Evolutionary conservation across 1,139 yeast species (phyloP), one percentile per base, ranked within the genome.

Genomic region (Pichia sp.): DNA sequence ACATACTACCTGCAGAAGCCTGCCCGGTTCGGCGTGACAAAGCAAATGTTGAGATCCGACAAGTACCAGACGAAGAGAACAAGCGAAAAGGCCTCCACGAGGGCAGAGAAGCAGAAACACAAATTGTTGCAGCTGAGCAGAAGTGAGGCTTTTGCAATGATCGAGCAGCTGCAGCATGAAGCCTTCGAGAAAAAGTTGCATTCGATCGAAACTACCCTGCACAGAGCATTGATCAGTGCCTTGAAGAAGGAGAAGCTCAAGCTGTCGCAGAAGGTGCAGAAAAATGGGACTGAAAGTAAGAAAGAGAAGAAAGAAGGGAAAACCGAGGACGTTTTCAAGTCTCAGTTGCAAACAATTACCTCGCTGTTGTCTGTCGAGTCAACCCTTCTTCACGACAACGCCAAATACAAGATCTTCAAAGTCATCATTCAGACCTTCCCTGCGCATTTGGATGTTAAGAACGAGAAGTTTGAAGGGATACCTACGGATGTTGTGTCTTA

Each of bases 11-110:
- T 72, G 46, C 64, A 71, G 49, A 47, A 63, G 30, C 67, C 72
- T 38, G 84, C 90, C 2, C 71, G 90, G 58, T 81, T 78, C 61
- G 74, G 76, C 1, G 75, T 75, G 55, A 84, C 90, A 1, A 75
- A 73, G 54, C 77, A 76, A 73, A 63, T 81, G 76, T 60, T 79
- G 70, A 65, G 73, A 63, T 64, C 71, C 55, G 60, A 65, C 61
- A 51, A 62, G 45, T 57, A 55, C 42, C 57, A 55, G 42, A 51
- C 65, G 8, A 56, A 60, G 36, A 72, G 43, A 47, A 4, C 43
- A 8, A 34, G 11, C 26, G 19, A 46, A 19, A 67, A 64, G 68
- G 36, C 77, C 77, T 56, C 49, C 55, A 30, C 15, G 19, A 47
- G 47, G 38, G 32, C 16, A 11, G 51, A 56, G 10, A 57, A 70